Conservation (phyloP, 2,329 filamentous ascomycete genomes). For the Arthrinium phaeospermum region DNA sequence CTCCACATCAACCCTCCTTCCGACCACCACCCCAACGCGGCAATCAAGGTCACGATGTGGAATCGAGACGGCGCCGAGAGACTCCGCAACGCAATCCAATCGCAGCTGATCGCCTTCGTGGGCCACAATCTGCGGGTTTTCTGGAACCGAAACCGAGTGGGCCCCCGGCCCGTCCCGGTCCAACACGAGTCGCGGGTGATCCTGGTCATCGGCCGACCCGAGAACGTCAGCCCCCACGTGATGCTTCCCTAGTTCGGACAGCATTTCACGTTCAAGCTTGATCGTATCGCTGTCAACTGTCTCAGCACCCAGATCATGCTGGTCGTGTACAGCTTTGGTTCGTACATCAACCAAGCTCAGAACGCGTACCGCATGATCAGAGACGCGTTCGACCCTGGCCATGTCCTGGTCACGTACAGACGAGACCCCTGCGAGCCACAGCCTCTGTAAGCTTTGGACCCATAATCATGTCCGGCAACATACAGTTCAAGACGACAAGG, state of each 20-base stretch:
- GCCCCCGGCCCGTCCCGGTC: not conserved
- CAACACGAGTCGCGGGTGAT: not conserved
- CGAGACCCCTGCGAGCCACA: not conserved
- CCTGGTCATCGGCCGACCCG: not conserved
- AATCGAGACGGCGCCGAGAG: not conserved
- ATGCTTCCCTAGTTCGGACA: conserved; percentile 5
- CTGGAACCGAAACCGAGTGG: not conserved
- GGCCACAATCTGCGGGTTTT: not conserved
- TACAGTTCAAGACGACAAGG: not conserved
- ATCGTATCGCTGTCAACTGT: not conserved
- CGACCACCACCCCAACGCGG: not conserved
- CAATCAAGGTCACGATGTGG: not conserved
- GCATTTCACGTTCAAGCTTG: not conserved
- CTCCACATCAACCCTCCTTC: not conserved
- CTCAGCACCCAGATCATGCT: not conserved
- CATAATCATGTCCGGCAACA: not conserved
- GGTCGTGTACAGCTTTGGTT: not conserved
- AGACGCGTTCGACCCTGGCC: not conserved
- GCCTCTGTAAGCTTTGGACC: not conserved
- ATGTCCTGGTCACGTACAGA: not conserved
- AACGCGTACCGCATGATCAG: not conserved
- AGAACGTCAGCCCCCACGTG: not conserved
- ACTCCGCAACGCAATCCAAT: not conserved
- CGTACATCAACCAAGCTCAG: not conserved
- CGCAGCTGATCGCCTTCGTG: not conserved